Evolutionary conservation across 2,329 filamentous ascomycete species (phyloP).

Genomic region (Botryosphaeria agaves): DNA sequence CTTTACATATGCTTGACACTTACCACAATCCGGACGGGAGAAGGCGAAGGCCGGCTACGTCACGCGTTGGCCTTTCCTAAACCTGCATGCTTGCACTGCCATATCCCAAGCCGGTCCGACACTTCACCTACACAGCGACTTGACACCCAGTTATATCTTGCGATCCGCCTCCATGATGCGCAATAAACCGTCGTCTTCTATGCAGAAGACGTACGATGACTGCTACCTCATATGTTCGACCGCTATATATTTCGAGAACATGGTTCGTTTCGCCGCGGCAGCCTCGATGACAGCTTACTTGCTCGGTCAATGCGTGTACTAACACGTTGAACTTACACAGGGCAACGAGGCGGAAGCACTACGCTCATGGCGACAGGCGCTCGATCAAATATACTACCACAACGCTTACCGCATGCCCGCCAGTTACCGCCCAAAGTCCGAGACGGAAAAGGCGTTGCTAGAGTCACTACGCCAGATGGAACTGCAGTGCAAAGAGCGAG

Average conservation of each 20-base stretch:
- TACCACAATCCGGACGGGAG: too few relatives aligned
- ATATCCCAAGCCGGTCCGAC: too few relatives aligned
- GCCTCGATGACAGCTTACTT: too few relatives aligned
- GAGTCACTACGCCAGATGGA: constrained; percentile 73
- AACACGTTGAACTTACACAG: constrained; percentile 30
- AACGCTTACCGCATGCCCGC: constrained; percentile 58
- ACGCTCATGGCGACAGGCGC: constrained; percentile 73
- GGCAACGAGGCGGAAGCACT: constrained; percentile 84
- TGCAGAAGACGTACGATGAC: constrained; percentile 97
- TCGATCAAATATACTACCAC: constrained; percentile 78
- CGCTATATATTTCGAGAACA: constrained; percentile 86
- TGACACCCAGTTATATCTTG: too few relatives aligned
- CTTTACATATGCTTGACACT: too few relatives aligned
- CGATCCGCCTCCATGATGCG: too few relatives aligned
- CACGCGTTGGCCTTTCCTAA: too few relatives aligned
- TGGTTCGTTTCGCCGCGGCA: constrained; percentile 36
- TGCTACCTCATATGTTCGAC: constrained; percentile 90
- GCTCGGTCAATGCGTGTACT: constrained; percentile 1
- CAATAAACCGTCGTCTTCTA: constrained; percentile 47
- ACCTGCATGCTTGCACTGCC: too few relatives aligned
- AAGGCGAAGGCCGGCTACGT: not conserved
- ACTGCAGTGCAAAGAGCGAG: constrained; percentile 80
- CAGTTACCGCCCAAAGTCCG: constrained; percentile 52
- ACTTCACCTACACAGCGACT: too few relatives aligned
- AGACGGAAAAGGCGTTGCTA: constrained; percentile 68